These are phyloP conservation scores for Blastobotrys arbuscula DNA, from an alignment of 1,139 yeast genomes.

Conservation along the genomic window DNA sequence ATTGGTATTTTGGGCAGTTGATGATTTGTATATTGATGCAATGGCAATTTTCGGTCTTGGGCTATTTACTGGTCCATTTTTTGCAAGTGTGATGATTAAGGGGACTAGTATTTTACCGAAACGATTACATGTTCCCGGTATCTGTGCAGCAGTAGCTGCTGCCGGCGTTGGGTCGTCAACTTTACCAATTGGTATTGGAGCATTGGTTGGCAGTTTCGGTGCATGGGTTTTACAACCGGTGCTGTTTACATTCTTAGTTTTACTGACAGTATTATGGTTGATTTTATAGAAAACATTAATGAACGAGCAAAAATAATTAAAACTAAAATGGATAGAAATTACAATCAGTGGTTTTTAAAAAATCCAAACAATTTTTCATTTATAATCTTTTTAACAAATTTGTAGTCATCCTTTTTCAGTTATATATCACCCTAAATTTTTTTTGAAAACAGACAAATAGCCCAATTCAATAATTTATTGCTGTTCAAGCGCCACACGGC, in stretches of 20 bases:
- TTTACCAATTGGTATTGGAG: slow-evolving; percentile 54
- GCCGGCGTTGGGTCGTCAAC: slow-evolving; percentile 79
- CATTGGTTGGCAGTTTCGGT: slow-evolving; percentile 33
- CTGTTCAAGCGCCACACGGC: no score
- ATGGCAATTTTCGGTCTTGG: slow-evolving; percentile 50
- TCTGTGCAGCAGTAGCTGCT: slow-evolving; percentile 68
- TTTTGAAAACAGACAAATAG: no score
- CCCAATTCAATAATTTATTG: no score
- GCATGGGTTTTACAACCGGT: slow-evolving; percentile 18
- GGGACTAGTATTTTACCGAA: slow-evolving; percentile 57
- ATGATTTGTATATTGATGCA: slow-evolving; percentile 16
- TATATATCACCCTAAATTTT: no score
- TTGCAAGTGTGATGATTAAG: slow-evolving; percentile 68
- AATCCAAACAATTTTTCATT: no score
- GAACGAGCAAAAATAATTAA: no score
- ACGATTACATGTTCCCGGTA: slow-evolving; percentile 55
- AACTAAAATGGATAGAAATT: no score
- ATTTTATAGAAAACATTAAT: neutral
- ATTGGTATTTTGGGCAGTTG: slow-evolving; percentile 21
- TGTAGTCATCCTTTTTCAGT: neutral
- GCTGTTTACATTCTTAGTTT: slow-evolving; percentile 16
- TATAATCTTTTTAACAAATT: no score
- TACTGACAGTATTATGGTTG: slow-evolving; percentile 17
- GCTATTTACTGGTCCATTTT: slow-evolving; percentile 67
- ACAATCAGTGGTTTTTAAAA: no score